These are phyloP conservation scores for Lyophyllum shimeji DNA, from an alignment of 768 basidiomycete species.

Conservation along the genomic window DNA sequence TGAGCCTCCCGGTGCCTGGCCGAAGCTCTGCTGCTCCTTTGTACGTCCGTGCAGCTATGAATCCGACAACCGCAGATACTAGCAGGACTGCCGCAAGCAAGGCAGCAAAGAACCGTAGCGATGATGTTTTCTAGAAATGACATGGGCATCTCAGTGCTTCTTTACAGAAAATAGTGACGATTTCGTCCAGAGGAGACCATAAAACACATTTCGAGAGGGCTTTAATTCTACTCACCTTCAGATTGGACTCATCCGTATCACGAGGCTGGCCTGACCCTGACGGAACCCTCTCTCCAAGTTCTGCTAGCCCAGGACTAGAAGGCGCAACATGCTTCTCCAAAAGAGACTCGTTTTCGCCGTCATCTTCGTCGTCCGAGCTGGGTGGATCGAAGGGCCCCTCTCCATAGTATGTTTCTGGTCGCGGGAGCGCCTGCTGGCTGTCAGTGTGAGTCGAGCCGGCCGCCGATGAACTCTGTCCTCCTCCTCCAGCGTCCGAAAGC, in stretches of 20 bases:
- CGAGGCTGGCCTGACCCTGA: slow-evolving; percentile 8
- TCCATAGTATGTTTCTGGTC: slow-evolving; percentile 57
- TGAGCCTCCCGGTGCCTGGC: slow-evolving; percentile 63
- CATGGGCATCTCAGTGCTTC: background rate
- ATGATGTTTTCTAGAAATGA: slow-evolving; percentile 41
- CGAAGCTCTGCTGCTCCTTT: slow-evolving; percentile 50
- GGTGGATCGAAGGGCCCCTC: slow-evolving; percentile 79
- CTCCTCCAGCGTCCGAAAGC: slow-evolving; percentile 12
- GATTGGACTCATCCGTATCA: slow-evolving; percentile 3
- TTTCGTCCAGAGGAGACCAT: background rate
- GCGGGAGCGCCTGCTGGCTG: slow-evolving; percentile 6
- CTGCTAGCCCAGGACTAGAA: slow-evolving; percentile 27
- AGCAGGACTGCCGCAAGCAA: slow-evolving; percentile 56
- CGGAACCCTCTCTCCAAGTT: slow-evolving; percentile 13
- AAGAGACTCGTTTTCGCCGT: slow-evolving; percentile 35
- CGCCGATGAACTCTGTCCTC: background rate
- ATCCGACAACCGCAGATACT: slow-evolving; percentile 68
- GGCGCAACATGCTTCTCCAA: slow-evolving; percentile 42
- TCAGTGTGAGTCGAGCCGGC: slow-evolving; percentile 9
- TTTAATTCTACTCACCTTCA: slow-evolving; percentile 6
- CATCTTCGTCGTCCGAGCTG: slow-evolving; percentile 75
- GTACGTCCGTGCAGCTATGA: slow-evolving; percentile 77
- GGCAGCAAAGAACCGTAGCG: slow-evolving; percentile 62
- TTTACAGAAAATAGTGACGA: background rate
- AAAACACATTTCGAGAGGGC: background rate